Evolutionary conservation across 2,329 filamentous ascomycete species (phyloP), one percentile per base, ranked within the genome.

Genomic region (Botrytis cinerea): DNA sequence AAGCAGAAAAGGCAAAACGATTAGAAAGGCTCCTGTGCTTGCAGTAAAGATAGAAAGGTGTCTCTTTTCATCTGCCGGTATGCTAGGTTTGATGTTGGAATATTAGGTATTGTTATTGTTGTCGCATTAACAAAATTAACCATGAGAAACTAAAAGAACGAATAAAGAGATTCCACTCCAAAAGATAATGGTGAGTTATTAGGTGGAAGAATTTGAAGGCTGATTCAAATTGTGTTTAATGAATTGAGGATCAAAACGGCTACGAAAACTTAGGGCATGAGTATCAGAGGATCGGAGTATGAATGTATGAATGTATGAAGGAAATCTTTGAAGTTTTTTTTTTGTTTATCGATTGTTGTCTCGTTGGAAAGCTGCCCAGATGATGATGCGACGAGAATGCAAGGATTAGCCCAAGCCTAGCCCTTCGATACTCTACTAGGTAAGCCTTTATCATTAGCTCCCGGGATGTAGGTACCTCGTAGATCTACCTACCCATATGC

Each of bases 361-460:
- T 63, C n/a, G 66, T 32, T 57, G 48, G 35, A 69, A 69, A 69
- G 66, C n/a, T 59, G 59, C 45, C 59, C 43, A 71, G 51, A 43
- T 59, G 67, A 70, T 64, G 62, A 64, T 64, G 59, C 45, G 59
- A 51, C 69, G 46, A 66, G 69, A 66, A 66, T 71, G 69, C 69
- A 71, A 71, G 69, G 69, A 71, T 71, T 38, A 48, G 32, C 32
- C 43, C 35, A 51, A 71, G 69, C 57, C 69, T 64, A 71, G 69
- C 40, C 54, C 48, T 48, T 62, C 35, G 25, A 18, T 28, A n/a
- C 48, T 51, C 3, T 18, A 51, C 48, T 51, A 51, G 48, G 48
- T 51, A 28, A 69, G 54, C 71, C 73, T 64, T 71, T 64, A 20
- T 63, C 32, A 40, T 64, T 71, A 64, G 69, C 69, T 64, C 69